Percentiles rank a stretch among this genome's conserved stretches.
Evolutionary conservation across 345 rosid species (phyloP).

Genomic region (Citrus trifoliata): DNA sequence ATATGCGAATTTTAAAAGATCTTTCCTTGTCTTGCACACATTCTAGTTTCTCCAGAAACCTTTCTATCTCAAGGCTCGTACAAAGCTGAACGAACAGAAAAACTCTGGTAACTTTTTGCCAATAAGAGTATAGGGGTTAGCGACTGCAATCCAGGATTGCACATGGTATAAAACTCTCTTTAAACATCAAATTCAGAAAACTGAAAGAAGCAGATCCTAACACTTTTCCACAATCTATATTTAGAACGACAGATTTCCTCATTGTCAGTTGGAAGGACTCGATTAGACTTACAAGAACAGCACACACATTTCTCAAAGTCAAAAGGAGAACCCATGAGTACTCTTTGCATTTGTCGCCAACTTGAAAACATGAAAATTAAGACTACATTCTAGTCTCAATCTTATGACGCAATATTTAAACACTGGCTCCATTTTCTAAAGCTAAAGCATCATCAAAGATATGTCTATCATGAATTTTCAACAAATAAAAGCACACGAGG

Average conservation of each 20-base stretch:
- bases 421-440: neutral
- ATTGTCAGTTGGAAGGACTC: neutral
- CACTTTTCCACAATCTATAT: too few species aligned
- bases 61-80: neutral
- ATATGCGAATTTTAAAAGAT: neutral
- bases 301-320: neutral
- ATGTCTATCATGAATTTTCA: too few species aligned
- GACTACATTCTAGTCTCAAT: neutral
- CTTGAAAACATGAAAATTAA: neutral
- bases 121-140: neutral
- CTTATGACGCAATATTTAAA: neutral
- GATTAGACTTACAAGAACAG: neutral
- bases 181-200: neutral
- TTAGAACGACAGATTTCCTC: too few species aligned
- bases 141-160: neutral
- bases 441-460: neutral
- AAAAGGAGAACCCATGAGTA: too few species aligned
- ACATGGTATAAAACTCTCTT: neutral
- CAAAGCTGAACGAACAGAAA: neutral
- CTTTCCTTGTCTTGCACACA: neutral
- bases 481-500: neutral
- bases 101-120: neutral
- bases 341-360: neutral
- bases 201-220: neutral
- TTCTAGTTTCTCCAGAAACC: neutral